Base-by-base conservation (phyloP, 257 asterid genomes). In the Plectranthus barbatus region DNA sequence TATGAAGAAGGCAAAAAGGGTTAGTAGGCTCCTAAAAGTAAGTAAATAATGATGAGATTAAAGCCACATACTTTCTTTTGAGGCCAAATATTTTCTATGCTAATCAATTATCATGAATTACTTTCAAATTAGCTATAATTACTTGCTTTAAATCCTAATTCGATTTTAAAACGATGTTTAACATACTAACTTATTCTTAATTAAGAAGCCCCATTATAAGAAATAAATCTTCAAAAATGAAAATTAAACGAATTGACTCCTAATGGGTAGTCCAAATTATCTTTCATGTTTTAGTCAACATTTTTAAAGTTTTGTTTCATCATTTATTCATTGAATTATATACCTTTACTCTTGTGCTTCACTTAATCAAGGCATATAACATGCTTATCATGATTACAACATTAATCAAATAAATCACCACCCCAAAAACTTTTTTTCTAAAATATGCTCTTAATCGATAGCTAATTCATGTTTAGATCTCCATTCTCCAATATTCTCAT, bases 91-190 rank as follows among this genome's bases (percentile, higher is more conserved):
- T 9, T 53, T 10, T 48, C 20, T 21, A 23, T 19, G 10, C 13
- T 58, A 3, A 29, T 11, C 52, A 29, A 56, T 36, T 49, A 48
- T 42, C 44, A 59, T 36, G 23, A 11, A 19, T 10, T 45, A 68
- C 67, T 57, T 65, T 58, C 64, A 58, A 65, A 41, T 14, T 29
- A 48, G 26, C 52, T 6, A 72, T 65, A 58, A 72, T 72, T 72
- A 14, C 59, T 12, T 15, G 46, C 52, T 72, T 64, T 51, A 39
- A 41, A 34, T 21, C n/a, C 29, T 23, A 37, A 50, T 20, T n/a
- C 9, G 29, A n/a, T 24, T 36, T 10, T 26, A 47, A 12, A 46
- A 31, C 8, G 47, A 19, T 50, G 63, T 18, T 59, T 24, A 21
- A 49, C 39, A 13, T 20, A 12, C 12, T 12, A 39, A 11, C 12